A percentile compares a stretch with the other conserved stretches of the same genome.
Evolutionary conservation across 164 flowering plant genomes (phyloP).

Genomic region (Euptelea pleiosperma): DNA sequence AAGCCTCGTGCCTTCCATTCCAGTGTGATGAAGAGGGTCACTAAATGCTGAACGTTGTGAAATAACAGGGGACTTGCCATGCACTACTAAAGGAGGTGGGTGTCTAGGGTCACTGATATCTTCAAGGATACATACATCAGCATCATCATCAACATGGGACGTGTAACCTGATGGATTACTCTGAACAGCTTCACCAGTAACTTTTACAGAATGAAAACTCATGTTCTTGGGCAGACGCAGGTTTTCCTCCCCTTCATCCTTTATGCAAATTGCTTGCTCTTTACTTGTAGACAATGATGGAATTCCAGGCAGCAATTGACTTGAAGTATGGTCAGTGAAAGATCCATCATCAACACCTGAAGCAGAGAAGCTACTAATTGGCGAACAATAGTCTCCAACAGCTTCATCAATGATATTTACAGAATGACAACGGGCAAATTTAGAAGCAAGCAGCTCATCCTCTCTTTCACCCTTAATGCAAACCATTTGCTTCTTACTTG

Average conservation of each 20-base stretch:
- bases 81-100: slow-evolving; percentile 16
- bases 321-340: slow-evolving; percentile 11
- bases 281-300: slow-evolving; percentile 14
- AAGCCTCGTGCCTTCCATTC: slow-evolving; percentile 29
- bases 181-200: slow-evolving; percentile 34
- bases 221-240: slow-evolving; percentile 9
- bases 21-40: slow-evolving; percentile 30
- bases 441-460: slow-evolving; percentile 12
- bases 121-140: slow-evolving; percentile 70
- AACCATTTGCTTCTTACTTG: slow-evolving; percentile 8
- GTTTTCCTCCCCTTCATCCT: slow-evolving; percentile 27
- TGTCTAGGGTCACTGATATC: slow-evolving; percentile 53
- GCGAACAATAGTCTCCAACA: not conserved
- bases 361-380: slow-evolving; percentile 9
- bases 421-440: slow-evolving; percentile 12
- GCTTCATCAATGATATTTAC: slow-evolving; percentile 8
- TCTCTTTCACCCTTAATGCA: slow-evolving; percentile 20
- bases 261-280: slow-evolving; percentile 16
- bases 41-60: slow-evolving; percentile 24
- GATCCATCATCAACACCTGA: slow-evolving; percentile 5
- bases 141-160: slow-evolving; percentile 40
- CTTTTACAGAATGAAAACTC: slow-evolving; percentile 24
- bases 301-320: slow-evolving; percentile 7
- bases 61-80: slow-evolving; percentile 20
- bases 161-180: slow-evolving; percentile 26